A percentile compares a stretch with the other conserved stretches of the same genome.
Evolutionary conservation across 108 stramenopile genomes (phyloP).

Genomic region (Ochromonas danica): DNA sequence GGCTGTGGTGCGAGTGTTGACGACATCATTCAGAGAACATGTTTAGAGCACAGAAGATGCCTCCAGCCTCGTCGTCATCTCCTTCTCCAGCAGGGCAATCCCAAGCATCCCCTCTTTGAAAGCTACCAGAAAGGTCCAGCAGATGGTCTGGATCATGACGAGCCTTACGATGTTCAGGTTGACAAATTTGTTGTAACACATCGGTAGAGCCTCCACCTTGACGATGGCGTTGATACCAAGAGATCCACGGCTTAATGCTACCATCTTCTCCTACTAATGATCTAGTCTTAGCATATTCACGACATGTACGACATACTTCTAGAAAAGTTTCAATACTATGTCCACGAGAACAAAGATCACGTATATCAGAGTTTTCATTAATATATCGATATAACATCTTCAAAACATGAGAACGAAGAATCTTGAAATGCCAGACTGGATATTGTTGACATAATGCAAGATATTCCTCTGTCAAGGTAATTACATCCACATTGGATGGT

Average conservation of each 20-base stretch:
- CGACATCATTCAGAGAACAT: too few species aligned
- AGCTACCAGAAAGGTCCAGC: not conserved
- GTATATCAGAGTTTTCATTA: constrained; percentile 70
- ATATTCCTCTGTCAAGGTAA: constrained; percentile 66
- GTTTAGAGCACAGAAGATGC: not conserved
- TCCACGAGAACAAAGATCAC: constrained; percentile 44
- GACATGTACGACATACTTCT: not conserved
- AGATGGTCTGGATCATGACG: not conserved
- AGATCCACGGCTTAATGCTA: too few species aligned
- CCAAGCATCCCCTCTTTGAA: not conserved
- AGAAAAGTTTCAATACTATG: constrained; percentile 45
- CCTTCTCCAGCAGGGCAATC: too few species aligned
- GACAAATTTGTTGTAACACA: not conserved
- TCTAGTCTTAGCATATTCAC: too few species aligned
- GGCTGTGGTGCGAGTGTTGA: too few species aligned
- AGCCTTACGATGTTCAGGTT: not conserved
- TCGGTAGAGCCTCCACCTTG: not conserved
- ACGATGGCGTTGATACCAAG: not conserved
- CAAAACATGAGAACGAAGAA: constrained; percentile 77
- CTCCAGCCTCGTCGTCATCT: too few species aligned
- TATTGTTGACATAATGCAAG: constrained; percentile 72
- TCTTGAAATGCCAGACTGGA: constrained; percentile 60
- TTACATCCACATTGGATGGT: not conserved
- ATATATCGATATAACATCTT: constrained; percentile 83
- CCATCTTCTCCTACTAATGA: too few species aligned